A percentile compares a stretch with the other conserved stretches of the same genome.
These are phyloP conservation scores for Aegilops speltoides DNA, from an alignment of 176 grass and related monocot species.

Conservation along the genomic window DNA sequence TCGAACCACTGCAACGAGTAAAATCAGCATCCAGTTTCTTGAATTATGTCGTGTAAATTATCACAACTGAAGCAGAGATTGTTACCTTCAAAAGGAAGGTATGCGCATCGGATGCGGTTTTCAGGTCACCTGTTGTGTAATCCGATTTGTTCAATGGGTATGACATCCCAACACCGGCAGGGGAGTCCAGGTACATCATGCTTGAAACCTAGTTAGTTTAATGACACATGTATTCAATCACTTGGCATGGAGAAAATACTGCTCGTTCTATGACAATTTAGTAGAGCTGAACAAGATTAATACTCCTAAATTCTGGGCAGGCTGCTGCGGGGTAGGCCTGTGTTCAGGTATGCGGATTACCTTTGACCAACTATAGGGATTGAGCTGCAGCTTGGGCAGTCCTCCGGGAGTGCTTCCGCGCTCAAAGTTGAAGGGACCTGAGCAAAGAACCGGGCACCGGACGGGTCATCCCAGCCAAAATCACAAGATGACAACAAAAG, in stretches of 20 bases:
- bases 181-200: slow-evolving; percentile 81
- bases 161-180: slow-evolving; percentile 79
- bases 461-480: neutral
- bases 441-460: neutral
- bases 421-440: slow-evolving; percentile 84
- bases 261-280: neutral
- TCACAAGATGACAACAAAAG: neutral
- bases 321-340: no score
- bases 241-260: neutral
- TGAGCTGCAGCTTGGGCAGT: slow-evolving; percentile 69
- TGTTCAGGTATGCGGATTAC: slow-evolving; percentile 12
- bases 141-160: slow-evolving; percentile 71
- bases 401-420: slow-evolving; percentile 27
- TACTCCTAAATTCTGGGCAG: no score
- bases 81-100: slow-evolving; percentile 79
- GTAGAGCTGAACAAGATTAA: no score
- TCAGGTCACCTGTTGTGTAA: slow-evolving; percentile 75
- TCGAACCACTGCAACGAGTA: slow-evolving; percentile 66
- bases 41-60: neutral
- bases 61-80: neutral
- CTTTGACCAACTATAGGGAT: slow-evolving; percentile 92
- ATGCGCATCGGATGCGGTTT: slow-evolving; percentile 77
- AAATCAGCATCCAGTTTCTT: neutral
- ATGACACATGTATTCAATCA: neutral
- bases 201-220: slow-evolving; percentile 65